Base-by-base conservation (phyloP, 148 eudicot species). In the Rhododendron molle region DNA sequence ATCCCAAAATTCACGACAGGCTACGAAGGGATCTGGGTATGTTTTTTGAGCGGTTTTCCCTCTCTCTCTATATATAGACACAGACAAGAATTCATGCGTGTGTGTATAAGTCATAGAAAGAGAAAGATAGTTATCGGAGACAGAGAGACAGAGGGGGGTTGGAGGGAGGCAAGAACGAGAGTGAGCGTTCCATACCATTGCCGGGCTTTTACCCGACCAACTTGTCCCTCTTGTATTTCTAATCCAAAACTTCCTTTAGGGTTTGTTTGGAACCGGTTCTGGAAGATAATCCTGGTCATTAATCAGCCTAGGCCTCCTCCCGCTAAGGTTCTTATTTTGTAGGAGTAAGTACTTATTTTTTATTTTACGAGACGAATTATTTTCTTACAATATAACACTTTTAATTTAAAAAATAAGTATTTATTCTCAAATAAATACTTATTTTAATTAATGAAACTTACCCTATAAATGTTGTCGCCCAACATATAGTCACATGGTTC, bases 121-220 rank as follows among this genome's bases (percentile, higher is more conserved):
- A 21, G 47, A 20, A 54, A n/a, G 56, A 47, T 30, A 26, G 14
- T 43, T 30, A 73, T 73, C 44, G 60, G 83, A 47, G 67, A 81
- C 69, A 81, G 71, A 54, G 44, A 32, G 71, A 54, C 83, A 81
- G 81, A 43, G 47, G 73, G 32, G 32, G 83, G 83, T 81, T 56
- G 58, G 5, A 54, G 58, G 84, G 50, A 60, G 84, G 62, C 84
- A 82, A n/a, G 82, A n/a, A 18, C 13, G 65, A 46, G 82, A 60
- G 73, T 4, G 84, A 58, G 9, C 5, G 65, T 58, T 58, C 65
- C 65, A 58, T 58, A 7, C n/a, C 65, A 20, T 20, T 58, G 65
- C 65, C 65, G n/a, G 65, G 65, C n/a, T 58, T 58, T 58, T 21
- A 20, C 8, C 65, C 65, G 65, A 58, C 65, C 65, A 20, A 20